Evolutionary conservation across 208 protist genomes (phyloP), one percentile per base, ranked within the genome.

Genomic region (Wallacemonas sp.): DNA sequence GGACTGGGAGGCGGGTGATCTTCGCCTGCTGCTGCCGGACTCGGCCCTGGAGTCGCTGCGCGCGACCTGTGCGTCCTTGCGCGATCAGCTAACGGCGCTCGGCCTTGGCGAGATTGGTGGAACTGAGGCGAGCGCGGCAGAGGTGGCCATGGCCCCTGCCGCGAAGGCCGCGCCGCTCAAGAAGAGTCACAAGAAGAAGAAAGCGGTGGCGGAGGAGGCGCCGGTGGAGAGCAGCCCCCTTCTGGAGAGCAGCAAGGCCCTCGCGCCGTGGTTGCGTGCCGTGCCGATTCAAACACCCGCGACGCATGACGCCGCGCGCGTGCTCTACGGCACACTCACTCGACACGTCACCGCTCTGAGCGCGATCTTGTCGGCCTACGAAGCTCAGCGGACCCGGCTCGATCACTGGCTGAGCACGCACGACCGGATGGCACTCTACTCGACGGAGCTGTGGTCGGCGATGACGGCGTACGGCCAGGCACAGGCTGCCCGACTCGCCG

Each of bases 1-100:
- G 11, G n/a, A 59, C 31, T 59, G 52, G 52, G 52, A 33, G 14
- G 52, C 16, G 16, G 52, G 52, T 41, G 52, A 59, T n/a, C 31
- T 59, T 18, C 52, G 52, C 22, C 29, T 44, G n/a, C 52, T 59
- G 10, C 29, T 59, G 18, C 32, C 52, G 8, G 52, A 59, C 22
- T 25, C 4, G 14, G n/a, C 7, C 0, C 52, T 55, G 25, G 18
- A 7, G 4, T 3, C 11, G 25, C 48, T 55, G 4, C 22, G 18
- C 8, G n/a, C 3, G 26, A 3, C 4, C 22, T 55, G 10, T 3
- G 26, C 48, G 25, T 5, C 25, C 7, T 18, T 55, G 48, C 20
- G 31, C 22, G 31, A 4, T 7, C 25, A 23, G 10, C 10, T 33
- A 3, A 16, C n/a, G 5, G 48, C 4, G n/a, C 22, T 31, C 25